Percentiles rank a stretch among this genome's conserved stretches.
Conservation (phyloP, 1,284 basidiomycete species). For the Tylopilus sp. region DNA sequence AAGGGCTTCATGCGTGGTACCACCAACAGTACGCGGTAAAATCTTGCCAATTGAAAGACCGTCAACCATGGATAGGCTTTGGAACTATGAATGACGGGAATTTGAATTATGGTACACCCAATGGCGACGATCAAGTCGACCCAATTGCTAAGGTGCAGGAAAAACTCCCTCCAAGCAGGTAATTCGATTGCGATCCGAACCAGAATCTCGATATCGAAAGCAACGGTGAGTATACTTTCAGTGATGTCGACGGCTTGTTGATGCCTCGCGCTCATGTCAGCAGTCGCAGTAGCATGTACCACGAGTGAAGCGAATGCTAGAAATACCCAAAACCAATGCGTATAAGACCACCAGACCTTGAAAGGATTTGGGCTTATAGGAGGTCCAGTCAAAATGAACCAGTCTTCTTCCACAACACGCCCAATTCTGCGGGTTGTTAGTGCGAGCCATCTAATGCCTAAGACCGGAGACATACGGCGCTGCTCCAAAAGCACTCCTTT, state of each 20-base stretch:
- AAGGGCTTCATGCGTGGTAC: constrained; percentile 83
- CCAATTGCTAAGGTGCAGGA: constrained; percentile 66
- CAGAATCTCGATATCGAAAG: constrained; percentile 88
- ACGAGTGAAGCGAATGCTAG: constrained; percentile 72
- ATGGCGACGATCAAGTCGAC: constrained; percentile 80
- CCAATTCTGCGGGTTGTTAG: constrained; percentile 38
- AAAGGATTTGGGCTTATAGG: constrained; percentile 45
- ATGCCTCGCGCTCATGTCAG: constrained; percentile 48
- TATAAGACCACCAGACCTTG: constrained; percentile 56
- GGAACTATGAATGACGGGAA: constrained; percentile 72
- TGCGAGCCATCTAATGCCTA: background rate
- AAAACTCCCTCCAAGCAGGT: constrained; percentile 83
- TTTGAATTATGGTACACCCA: constrained; percentile 78
- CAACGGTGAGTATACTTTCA: constrained; percentile 79
- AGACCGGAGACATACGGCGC: constrained; percentile 45
- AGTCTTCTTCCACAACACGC: constrained; percentile 50
- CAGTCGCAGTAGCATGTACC: constrained; percentile 74
- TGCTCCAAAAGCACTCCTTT: constrained; percentile 91
- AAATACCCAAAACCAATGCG: constrained; percentile 73
- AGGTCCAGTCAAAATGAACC: constrained; percentile 47
- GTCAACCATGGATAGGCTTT: constrained; percentile 87
- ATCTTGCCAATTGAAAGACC: constrained; percentile 83
- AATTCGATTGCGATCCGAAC: constrained; percentile 71
- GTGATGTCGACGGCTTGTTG: constrained; percentile 54
- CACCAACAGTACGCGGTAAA: constrained; percentile 91